Conservation (phyloP, 2,329 filamentous ascomycete species). For the Huntiella savannae region DNA sequence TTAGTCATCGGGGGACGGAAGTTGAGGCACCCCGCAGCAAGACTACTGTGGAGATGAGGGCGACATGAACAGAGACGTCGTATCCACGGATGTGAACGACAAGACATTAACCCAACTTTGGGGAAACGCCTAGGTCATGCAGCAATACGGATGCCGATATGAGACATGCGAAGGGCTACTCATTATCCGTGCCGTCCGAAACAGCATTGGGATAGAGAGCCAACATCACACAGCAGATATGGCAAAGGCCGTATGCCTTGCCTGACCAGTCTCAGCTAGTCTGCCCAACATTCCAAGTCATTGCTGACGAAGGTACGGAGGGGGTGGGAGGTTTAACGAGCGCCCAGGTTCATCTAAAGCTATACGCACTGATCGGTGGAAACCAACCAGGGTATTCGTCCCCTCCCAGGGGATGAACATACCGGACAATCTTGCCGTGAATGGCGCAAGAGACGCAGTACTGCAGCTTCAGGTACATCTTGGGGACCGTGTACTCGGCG, state of each 20-base stretch:
- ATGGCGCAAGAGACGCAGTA: conserved; percentile 99
- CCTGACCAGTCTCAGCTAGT: not conserved
- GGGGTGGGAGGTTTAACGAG: conserved; percentile 22
- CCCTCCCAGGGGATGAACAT: conserved; percentile 43
- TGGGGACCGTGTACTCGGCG: conserved; percentile 96
- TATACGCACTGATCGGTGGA: conserved; percentile 6
- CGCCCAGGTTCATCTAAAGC: conserved; percentile 39
- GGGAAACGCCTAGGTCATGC: conserved; percentile 1
- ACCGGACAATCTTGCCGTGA: conserved; percentile 99
- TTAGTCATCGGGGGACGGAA: conserved; percentile 21
- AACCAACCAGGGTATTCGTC: conserved; percentile 33
- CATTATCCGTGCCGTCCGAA: not conserved
- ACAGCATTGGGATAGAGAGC: not conserved
- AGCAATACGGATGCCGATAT: not conserved
- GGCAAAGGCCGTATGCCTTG: not conserved
- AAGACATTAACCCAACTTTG: conserved; percentile 8
- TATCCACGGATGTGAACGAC: not conserved
- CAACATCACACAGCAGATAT: not conserved
- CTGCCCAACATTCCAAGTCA: not conserved
- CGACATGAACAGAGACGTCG: not conserved
- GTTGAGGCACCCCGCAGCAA: not conserved
- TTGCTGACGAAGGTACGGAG: conserved; percentile 12
- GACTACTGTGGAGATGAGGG: not conserved
- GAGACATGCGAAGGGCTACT: not conserved
- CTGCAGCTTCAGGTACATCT: conserved; percentile 99